phyloP scores from a whole-genome alignment of 1,284 basidiomycete species.

The Ceratobasidium sp. region DNA sequence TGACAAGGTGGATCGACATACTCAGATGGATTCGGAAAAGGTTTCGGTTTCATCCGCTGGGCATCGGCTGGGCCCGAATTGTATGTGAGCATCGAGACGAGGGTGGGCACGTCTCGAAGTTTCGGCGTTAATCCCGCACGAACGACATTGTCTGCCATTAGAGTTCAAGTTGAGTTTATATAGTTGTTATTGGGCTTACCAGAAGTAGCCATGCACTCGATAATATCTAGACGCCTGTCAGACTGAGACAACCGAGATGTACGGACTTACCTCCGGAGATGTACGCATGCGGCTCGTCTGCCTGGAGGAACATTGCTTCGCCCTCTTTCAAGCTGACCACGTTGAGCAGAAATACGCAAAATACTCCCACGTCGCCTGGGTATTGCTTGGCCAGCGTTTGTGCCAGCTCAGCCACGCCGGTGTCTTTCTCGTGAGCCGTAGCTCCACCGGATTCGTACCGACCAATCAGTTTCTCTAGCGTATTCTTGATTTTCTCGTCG shows the following conservation, averaged over 20 bases:
- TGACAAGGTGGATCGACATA: not conserved
- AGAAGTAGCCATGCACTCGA: conserved; percentile 97
- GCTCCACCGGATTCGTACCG: conserved; percentile 62
- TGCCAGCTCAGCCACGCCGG: conserved; percentile 57
- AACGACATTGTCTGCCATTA: conserved; percentile 85
- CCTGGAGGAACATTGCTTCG: conserved; percentile 92
- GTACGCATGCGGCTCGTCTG: conserved; percentile 97
- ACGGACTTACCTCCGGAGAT: conserved; percentile 76
- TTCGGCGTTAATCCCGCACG: conserved; percentile 98
- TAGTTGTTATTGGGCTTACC: conserved; percentile 36
- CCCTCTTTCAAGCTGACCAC: conserved; percentile 80
- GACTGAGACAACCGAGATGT: not conserved
- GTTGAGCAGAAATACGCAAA: conserved; percentile 93
- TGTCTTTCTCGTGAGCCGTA: conserved; percentile 55
- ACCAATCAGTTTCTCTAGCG: conserved; percentile 65
- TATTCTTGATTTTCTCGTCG: conserved; percentile 57
- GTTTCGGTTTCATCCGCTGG: conserved; percentile 70
- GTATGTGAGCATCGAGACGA: conserved; percentile 90
- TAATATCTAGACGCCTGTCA: conserved; percentile 73
- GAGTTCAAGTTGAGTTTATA: not conserved
- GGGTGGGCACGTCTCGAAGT: conserved; percentile 88
- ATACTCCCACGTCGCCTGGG: conserved; percentile 91
- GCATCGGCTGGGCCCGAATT: conserved; percentile 68
- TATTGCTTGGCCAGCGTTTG: conserved; percentile 80
- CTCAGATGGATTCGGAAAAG: conserved; percentile 54